These are phyloP conservation scores for Diversispora epigaea DNA, from an alignment of 192 early-diverging fungal species.

Conservation along the genomic window DNA sequence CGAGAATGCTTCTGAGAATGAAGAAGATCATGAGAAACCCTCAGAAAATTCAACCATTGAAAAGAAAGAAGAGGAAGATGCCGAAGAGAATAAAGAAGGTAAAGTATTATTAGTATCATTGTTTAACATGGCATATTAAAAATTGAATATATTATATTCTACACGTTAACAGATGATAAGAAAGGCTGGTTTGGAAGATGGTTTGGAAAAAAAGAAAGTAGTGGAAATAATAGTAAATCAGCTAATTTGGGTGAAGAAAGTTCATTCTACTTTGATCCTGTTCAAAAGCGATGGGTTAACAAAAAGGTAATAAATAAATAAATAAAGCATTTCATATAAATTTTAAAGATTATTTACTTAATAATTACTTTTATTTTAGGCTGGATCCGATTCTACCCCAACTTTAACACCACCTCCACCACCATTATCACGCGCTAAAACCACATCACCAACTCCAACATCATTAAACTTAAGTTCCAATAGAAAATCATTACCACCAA, in stretches of 20 bases:
- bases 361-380: slow-evolving; percentile 2
- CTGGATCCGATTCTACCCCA: slow-evolving; percentile 17
- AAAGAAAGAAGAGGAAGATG: not conserved
- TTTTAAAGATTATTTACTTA: no score
- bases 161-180: not conserved
- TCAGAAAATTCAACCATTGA: not conserved
- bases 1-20: not conserved
- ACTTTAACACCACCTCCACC: slow-evolving; percentile 12
- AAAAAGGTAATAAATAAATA: slow-evolving; percentile 48
- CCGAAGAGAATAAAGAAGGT: slow-evolving; percentile 18
- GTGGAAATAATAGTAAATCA: slow-evolving; percentile 12
- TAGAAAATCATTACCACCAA: slow-evolving; percentile 22
- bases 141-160: not conserved
- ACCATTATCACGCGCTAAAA: slow-evolving; percentile 10
- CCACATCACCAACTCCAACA: slow-evolving; percentile 20
- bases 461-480: slow-evolving; percentile 16
- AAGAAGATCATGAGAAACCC: not conserved
- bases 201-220: slow-evolving; percentile 28
- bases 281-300: slow-evolving; percentile 87
- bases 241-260: slow-evolving; percentile 88
- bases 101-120: not conserved
- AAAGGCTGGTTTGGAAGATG: slow-evolving; percentile 28
- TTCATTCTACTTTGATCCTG: slow-evolving; percentile 84
- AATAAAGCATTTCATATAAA: no score
- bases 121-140: not conserved